A percentile compares a stretch with the other conserved stretches of the same genome.
Conservation (phyloP, 768 basidiomycete genomes). For the Leucogyrophana mollusca region DNA sequence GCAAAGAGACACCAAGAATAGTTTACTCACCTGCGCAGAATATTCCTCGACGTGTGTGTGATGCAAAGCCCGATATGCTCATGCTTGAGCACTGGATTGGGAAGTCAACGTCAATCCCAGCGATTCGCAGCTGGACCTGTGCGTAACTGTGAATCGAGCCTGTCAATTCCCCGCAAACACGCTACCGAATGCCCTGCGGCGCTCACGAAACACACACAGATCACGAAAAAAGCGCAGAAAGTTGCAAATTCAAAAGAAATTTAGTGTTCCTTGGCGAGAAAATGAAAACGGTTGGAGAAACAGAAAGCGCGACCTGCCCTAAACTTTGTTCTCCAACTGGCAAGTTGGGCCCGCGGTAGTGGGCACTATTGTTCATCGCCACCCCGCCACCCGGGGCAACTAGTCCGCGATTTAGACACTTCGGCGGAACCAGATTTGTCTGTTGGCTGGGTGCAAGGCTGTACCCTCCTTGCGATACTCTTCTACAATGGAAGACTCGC, state of each 20-base stretch:
- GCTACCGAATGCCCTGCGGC: conserved; percentile 15
- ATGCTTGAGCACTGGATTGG: background rate
- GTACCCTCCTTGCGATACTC: conserved; percentile 18
- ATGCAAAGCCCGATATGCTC: conserved; percentile 4
- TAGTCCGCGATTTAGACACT: conserved; percentile 13
- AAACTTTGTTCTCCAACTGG: background rate
- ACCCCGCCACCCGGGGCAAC: conserved; percentile 29
- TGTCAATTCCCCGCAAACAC: too few species aligned
- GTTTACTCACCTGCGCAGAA: conserved; percentile 6
- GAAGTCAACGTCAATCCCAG: conserved; percentile 7
- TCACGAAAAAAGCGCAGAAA: conserved; percentile 1
- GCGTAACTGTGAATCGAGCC: too few species aligned
- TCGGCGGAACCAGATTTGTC: conserved; percentile 10
- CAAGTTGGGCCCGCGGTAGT: conserved; percentile 7
- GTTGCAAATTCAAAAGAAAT: conserved; percentile 10
- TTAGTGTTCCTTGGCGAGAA: conserved; percentile 9
- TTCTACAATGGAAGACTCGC: conserved; percentile 10
- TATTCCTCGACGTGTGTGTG: conserved; percentile 4
- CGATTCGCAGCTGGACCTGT: conserved; percentile 8
- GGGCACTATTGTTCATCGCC: conserved; percentile 31
- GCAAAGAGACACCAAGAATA: conserved; percentile 20
- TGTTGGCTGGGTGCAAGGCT: conserved; percentile 13
- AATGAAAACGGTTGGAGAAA: conserved; percentile 4
- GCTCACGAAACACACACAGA: conserved; percentile 7
- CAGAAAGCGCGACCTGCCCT: conserved; percentile 21